Evolutionary conservation across 2,329 filamentous ascomycete genomes (phyloP), one percentile per base, ranked within the genome.

Genomic region (Epicoccum sorghinum): DNA sequence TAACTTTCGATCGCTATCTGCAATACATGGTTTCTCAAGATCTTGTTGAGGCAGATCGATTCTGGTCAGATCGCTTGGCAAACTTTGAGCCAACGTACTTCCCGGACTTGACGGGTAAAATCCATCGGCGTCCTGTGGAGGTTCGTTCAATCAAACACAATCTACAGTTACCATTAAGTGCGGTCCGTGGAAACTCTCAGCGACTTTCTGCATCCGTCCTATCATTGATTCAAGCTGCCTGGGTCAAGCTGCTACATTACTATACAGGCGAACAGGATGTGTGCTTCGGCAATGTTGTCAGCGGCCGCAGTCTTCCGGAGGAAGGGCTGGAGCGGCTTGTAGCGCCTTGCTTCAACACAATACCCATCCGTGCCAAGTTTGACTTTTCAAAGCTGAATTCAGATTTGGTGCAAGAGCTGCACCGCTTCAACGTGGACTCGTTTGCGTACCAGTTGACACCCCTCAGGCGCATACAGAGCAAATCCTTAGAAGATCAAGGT

Each of bases 341-440:
- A n/a, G 91, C 90, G 0, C 93, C 93, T 0, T 96, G 91, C 70
- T 96, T 97, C 79, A 97, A 96, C 68, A 96, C 93, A 0, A 75
- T 96, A 10, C 91, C 93, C 0, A 69, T 92, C 1, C 83, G 91
- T 24, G 75, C 86, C 13, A 75, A 85, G 29, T 57, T 89, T 8
- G 74, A 79, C 1, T 68, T 69, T 3, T 70, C 70, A 2, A 77
- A 72, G 0, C 81, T 80, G 13, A 86, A 87, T 52, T 64, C 79
- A 0, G 82, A 86, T 4, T 69, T 92, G 9, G 75, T 89, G 24
- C 83, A 82, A 52, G 70, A 76, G 2, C 79, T 91, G 2, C 88
- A 92, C 46, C 73, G 74, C 0, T 69, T 85, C 24, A 92, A 90
- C 65, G 76, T 83, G 0, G 79, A 86, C 0, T 74, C 86, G 2